Percentiles rank a stretch among this genome's conserved stretches.
These are phyloP conservation scores for Chytriomyces confervae DNA, from an alignment of 192 early-diverging fungal species.

Conservation along the genomic window DNA sequence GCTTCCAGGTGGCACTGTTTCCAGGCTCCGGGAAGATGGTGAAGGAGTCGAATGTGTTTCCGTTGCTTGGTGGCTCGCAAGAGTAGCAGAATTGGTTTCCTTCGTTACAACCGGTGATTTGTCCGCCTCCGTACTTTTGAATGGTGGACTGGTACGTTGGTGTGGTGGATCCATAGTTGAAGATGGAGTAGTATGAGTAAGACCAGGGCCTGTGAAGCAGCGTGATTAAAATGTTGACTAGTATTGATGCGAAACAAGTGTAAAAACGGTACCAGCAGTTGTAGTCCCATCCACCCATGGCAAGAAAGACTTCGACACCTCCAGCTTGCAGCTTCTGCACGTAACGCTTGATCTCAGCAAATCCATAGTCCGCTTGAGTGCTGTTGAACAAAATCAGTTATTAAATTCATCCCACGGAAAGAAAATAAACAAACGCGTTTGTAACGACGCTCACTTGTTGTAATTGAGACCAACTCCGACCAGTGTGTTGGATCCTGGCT, in stretches of 20 bases:
- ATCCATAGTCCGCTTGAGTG: slow-evolving; percentile 21
- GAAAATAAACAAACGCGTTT: neutral
- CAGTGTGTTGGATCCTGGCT: slow-evolving; percentile 15
- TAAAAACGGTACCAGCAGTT: neutral
- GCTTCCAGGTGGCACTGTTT: slow-evolving; percentile 25
- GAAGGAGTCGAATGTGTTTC: slow-evolving; percentile 14
- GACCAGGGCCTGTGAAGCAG: slow-evolving; percentile 14
- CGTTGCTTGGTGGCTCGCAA: slow-evolving; percentile 20
- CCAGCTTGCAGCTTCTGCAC: slow-evolving; percentile 8
- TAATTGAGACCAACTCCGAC: slow-evolving; percentile 15
- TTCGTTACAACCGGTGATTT: slow-evolving; percentile 16
- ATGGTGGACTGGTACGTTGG: slow-evolving; percentile 27
- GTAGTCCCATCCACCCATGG: slow-evolving; percentile 33
- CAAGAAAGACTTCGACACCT: slow-evolving; percentile 28
- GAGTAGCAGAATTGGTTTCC: slow-evolving; percentile 16
- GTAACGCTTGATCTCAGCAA: slow-evolving; percentile 28
- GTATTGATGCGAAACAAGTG: neutral
- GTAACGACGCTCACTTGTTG: slow-evolving; percentile 11
- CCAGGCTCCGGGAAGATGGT: slow-evolving; percentile 30
- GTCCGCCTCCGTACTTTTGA: slow-evolving; percentile 16
- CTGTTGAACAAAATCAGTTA: neutral
- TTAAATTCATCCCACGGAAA: neutral
- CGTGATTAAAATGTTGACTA: neutral
- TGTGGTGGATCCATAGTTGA: slow-evolving; percentile 18
- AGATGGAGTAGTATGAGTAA: slow-evolving; percentile 13